These are phyloP conservation scores for Stereum hirsutum DNA, from an alignment of 1,284 basidiomycete genomes.

Conservation along the genomic window DNA sequence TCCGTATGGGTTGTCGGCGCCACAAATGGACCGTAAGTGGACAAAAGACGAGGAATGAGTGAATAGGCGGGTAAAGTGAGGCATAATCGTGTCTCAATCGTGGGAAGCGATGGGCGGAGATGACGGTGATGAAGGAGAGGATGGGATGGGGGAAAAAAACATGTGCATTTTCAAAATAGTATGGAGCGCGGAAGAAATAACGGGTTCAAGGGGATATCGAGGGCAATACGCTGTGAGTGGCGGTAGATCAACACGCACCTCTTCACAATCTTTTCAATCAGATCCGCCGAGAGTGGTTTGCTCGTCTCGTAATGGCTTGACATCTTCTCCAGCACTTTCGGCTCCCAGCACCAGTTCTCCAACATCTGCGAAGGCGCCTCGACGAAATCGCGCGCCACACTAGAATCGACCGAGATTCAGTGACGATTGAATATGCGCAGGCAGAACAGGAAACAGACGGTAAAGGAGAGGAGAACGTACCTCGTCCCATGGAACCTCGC, in stretches of 20 bases:
- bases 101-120: no score
- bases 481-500: slow-evolving; percentile 73
- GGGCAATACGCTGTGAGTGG: no score
- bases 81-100: no score
- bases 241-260: slow-evolving; percentile 51
- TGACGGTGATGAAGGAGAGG: no score
- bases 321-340: slow-evolving; percentile 63
- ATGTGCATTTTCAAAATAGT: no score
- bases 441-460: background rate
- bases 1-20: no score
- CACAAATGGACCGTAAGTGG: no score
- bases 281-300: slow-evolving; percentile 60
- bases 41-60: no score
- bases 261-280: slow-evolving; percentile 73
- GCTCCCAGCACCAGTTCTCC: slow-evolving; percentile 89
- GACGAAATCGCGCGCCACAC: slow-evolving; percentile 76
- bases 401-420: slow-evolving; percentile 15
- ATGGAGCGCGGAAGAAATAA: no score
- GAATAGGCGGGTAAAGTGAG: no score
- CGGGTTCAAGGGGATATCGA: background rate
- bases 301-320: slow-evolving; percentile 73
- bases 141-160: no score
- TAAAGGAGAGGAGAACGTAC: slow-evolving; percentile 18
- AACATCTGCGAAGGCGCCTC: slow-evolving; percentile 87
- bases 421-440: background rate